Conservation (phyloP, 129 eudicot species). For the Artemisia argyi region DNA sequence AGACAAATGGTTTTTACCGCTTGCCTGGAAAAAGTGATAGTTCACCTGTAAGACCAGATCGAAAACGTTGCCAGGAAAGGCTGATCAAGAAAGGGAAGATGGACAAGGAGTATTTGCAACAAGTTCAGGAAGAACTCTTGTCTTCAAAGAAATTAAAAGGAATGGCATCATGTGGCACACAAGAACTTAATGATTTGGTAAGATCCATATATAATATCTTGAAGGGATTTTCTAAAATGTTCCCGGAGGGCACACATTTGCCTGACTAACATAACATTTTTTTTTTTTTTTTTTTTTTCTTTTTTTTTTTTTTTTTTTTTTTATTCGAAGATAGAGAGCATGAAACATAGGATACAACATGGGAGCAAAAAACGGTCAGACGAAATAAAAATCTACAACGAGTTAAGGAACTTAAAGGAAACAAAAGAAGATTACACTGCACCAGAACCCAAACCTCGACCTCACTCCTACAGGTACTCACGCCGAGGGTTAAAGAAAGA, state of each 20-base stretch:
- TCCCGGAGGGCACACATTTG: no score
- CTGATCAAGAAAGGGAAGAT: slow-evolving; percentile 19
- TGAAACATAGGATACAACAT: slow-evolving; percentile 22
- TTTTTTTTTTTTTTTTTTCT: no score
- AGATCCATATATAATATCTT: background rate
- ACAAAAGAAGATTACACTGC: background rate
- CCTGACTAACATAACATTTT: no score
- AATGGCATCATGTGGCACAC: background rate
- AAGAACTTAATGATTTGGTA: slow-evolving; percentile 21
- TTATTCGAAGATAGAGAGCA: slow-evolving; percentile 8
- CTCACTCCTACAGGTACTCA: background rate
- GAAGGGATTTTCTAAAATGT: no score
- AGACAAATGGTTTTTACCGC: background rate
- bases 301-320: no score
- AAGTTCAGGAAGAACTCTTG: slow-evolving; percentile 21
- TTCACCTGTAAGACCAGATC: background rate
- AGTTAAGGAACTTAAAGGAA: slow-evolving; percentile 2
- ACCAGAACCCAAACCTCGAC: slow-evolving; percentile 8
- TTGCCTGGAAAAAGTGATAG: background rate
- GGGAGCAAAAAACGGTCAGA: slow-evolving; percentile 10
- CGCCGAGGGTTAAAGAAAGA: background rate
- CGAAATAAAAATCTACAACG: slow-evolving; percentile 17
- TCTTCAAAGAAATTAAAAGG: background rate
- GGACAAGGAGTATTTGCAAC: slow-evolving; percentile 20
- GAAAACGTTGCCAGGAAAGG: slow-evolving; percentile 18